phyloP scores from a whole-genome alignment of 2,329 filamentous ascomycete species.

The Colletotrichum caudatum region DNA sequence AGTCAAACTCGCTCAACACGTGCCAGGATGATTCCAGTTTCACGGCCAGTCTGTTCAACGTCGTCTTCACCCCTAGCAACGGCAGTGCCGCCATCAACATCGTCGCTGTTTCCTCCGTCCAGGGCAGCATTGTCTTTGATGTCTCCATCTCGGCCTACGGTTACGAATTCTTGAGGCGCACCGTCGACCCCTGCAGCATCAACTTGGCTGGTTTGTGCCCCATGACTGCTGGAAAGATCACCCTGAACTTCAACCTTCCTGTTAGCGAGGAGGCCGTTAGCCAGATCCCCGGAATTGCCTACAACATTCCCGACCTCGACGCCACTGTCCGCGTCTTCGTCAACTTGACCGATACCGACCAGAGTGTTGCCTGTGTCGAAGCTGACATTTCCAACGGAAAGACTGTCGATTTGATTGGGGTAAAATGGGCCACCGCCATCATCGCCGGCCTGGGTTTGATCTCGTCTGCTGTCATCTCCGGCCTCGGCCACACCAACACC shows the following conservation, averaged over 20 bases:
- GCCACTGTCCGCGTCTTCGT: constrained; percentile 86
- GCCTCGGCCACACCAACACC: constrained; percentile 91
- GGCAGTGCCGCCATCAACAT: constrained; percentile 79
- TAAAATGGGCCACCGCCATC: constrained; percentile 90
- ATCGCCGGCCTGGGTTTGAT: constrained; percentile 87
- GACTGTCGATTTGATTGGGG: constrained; percentile 88
- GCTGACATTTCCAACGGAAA: constrained; percentile 90
- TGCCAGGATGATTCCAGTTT: constrained; percentile 89
- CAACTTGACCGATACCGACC: constrained; percentile 72
- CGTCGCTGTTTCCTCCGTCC: constrained; percentile 83
- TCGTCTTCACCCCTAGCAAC: constrained; percentile 82
- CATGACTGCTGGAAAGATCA: constrained; percentile 87
- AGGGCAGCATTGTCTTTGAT: constrained; percentile 84
- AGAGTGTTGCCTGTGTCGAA: constrained; percentile 86
- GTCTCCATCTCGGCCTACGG: constrained; percentile 86
- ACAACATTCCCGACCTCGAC: constrained; percentile 90
- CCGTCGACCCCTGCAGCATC: constrained; percentile 80
- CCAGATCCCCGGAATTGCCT: constrained; percentile 84
- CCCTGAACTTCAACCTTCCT: constrained; percentile 77
- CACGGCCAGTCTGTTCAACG: constrained; percentile 88
- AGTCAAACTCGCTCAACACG: constrained; percentile 85
- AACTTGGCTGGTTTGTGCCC: constrained; percentile 84
- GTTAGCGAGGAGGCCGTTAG: constrained; percentile 68
- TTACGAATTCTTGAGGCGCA: constrained; percentile 74
- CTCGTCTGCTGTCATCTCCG: constrained; percentile 89